Evolutionary conservation across 2,329 filamentous ascomycete species (phyloP).

Genomic region (Fusarium fracticaudum): DNA sequence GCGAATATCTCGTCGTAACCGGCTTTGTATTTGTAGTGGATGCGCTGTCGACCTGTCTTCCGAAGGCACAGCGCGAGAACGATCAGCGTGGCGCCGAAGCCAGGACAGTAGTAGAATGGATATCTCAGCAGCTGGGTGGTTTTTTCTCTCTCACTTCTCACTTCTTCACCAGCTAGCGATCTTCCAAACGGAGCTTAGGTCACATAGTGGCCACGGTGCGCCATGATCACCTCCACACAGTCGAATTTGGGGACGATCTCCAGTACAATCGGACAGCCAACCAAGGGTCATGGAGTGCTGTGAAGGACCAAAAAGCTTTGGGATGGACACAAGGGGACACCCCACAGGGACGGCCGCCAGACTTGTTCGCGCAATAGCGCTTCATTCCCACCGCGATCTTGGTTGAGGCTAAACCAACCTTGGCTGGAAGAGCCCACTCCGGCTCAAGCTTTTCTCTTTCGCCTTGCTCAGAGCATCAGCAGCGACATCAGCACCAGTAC

Average conservation of each 20-base stretch:
- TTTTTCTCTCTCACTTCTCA: not conserved
- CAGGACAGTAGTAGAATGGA: slow-evolving; percentile 24
- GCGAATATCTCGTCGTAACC: not conserved
- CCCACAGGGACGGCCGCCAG: slow-evolving; percentile 41
- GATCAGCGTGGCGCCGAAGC: slow-evolving; percentile 33
- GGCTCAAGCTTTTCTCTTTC: slow-evolving; percentile 41
- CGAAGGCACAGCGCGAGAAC: slow-evolving; percentile 4
- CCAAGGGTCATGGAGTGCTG: slow-evolving; percentile 25
- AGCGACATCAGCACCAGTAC: slow-evolving; percentile 8
- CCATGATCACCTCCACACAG: slow-evolving; percentile 41
- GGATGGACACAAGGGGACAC: slow-evolving; percentile 27
- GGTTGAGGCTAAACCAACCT: slow-evolving; percentile 37
- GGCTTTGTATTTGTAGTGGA: slow-evolving; percentile 15
- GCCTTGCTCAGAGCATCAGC: slow-evolving; percentile 24
- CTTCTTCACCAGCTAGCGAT: slow-evolving; percentile 24
- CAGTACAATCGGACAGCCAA: slow-evolving; percentile 33
- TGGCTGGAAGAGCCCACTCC: slow-evolving; percentile 33
- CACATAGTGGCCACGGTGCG: slow-evolving; percentile 36
- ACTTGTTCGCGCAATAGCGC: slow-evolving; percentile 43
- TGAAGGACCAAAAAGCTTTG: slow-evolving; percentile 29
- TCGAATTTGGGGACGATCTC: slow-evolving; percentile 42
- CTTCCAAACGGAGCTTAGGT: slow-evolving; percentile 8
- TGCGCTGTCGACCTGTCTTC: slow-evolving; percentile 10
- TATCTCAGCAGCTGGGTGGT: slow-evolving; percentile 25
- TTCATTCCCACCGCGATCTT: slow-evolving; percentile 43